phyloP scores from a whole-genome alignment of 805 yeast species.

The Dipodascopsis tothii region DNA sequence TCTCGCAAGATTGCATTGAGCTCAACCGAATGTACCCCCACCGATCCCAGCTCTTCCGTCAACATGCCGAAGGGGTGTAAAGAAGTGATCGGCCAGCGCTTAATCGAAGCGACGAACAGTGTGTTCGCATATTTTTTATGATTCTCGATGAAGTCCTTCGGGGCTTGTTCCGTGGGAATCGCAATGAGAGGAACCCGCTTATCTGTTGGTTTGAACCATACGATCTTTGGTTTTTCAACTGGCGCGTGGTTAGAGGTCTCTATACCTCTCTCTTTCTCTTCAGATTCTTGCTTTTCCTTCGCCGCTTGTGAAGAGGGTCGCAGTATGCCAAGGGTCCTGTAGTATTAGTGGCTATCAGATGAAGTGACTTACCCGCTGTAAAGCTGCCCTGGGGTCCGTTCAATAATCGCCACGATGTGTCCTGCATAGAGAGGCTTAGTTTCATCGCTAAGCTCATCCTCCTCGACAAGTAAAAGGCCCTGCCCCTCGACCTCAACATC shows the following conservation, averaged over 20 bases:
- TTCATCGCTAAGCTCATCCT: slow-evolving; percentile 89
- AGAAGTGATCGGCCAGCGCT: slow-evolving; percentile 98
- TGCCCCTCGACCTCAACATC: slow-evolving; percentile 99
- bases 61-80: slow-evolving; percentile 96
- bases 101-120: slow-evolving; percentile 87
- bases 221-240: slow-evolving; percentile 72
- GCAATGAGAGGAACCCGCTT: slow-evolving; percentile 96
- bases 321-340: slow-evolving; percentile 81
- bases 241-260: slow-evolving; percentile 9
- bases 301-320: slow-evolving; percentile 94
- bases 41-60: slow-evolving; percentile 75
- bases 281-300: slow-evolving; percentile 51
- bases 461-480: slow-evolving; percentile 81
- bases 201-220: slow-evolving; percentile 98
- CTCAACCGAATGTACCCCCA: slow-evolving; percentile 70
- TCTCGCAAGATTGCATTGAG: slow-evolving; percentile 82
- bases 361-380: slow-evolving; percentile 42
- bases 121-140: slow-evolving; percentile 75
- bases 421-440: slow-evolving; percentile 93
- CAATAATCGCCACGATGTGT: slow-evolving; percentile 95
- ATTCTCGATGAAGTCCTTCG: slow-evolving; percentile 87
- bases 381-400: slow-evolving; percentile 92
- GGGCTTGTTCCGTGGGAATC: slow-evolving; percentile 97
- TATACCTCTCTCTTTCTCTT: slow-evolving; percentile 26
- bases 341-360: neutral